Base-by-base conservation (phyloP, 2,329 filamentous ascomycete genomes). In the Capronia epimyces region DNA sequence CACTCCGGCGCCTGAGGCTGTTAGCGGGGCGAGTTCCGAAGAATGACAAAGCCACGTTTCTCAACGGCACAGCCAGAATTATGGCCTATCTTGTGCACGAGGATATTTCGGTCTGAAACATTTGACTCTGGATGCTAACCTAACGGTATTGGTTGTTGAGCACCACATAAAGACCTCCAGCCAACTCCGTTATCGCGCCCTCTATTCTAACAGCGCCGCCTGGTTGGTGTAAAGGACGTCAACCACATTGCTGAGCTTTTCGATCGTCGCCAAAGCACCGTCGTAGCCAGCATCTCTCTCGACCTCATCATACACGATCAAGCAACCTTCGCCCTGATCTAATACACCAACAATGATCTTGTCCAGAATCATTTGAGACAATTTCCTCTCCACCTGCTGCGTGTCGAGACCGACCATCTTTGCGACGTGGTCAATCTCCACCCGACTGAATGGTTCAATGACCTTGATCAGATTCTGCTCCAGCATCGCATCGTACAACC, bases 381-480 rank as follows among this genome's bases (percentile, higher is more conserved):
- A 79, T 79, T 98, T 98, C 63, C 90, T 83, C 81, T 98, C 94
- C 53, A 98, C 93, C 75, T 97, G 91, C 70, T 89, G 85, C 21
- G 88, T 95, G 69, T 97, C 93, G 56, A 98, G 78, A 32, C 91
- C 90, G 46, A 98, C 93, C 86, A 97, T 95, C 76, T 93, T 89
- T 62, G 93, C 91, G 64, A 98, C 89, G 69, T 98, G 93, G 63
- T 85, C 86, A 64, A 98, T 95, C 74, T 98, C 93, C 47, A 98
- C 93, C 56, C 90, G 83, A 65, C 88, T 95, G 75, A 97, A 98
- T 18, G 93, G 93, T 78, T 98, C 93, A 67, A 98, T 98, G 57
- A 98, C 93, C 78, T 98, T 97, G 80, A 97, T 94, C 36, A 98
- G 80, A 71, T 98, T 98, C 79, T 98, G 93, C 77, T 98, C 93